Conservation (phyloP, 1,284 basidiomycete species). For the Bjerkandera adusta region DNA sequence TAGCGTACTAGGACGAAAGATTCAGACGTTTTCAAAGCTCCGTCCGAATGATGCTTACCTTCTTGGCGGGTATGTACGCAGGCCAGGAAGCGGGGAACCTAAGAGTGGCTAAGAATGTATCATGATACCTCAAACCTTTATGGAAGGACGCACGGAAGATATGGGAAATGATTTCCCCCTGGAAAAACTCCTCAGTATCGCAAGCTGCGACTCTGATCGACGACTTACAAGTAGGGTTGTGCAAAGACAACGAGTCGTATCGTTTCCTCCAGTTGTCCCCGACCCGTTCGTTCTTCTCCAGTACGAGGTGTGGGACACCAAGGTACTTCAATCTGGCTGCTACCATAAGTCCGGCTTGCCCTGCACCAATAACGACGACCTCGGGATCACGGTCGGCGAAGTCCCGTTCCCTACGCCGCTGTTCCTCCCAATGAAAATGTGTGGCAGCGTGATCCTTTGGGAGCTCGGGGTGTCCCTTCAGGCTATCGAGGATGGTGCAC, state of each 20-base stretch:
- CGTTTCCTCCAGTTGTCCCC: conserved; percentile 61
- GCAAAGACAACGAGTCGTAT: conserved; percentile 60
- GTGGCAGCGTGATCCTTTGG: conserved; percentile 31
- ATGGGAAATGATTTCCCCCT: conserved; percentile 42
- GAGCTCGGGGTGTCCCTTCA: conserved; percentile 45
- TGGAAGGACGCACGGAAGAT: conserved; percentile 41
- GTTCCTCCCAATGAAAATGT: conserved; percentile 30
- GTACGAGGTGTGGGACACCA: conserved; percentile 48
- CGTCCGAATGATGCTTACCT: conserved; percentile 28
- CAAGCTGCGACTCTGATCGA: background rate
- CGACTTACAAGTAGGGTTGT: conserved; percentile 57
- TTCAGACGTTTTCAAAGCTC: background rate
- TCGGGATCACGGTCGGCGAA: conserved; percentile 34
- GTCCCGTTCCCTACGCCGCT: conserved; percentile 33
- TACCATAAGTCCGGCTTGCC: conserved; percentile 61
- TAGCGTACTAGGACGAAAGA: conserved; percentile 36
- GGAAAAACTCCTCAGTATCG: background rate
- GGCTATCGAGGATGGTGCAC: conserved; percentile 53
- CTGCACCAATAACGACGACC: conserved; percentile 58
- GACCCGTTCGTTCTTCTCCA: conserved; percentile 51
- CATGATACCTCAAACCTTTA: background rate
- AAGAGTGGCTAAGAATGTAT: background rate
- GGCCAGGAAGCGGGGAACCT: conserved; percentile 56
- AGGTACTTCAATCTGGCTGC: conserved; percentile 59
- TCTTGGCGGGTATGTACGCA: conserved; percentile 48